Evolutionary conservation across 2,329 filamentous ascomycete species (phyloP).

Genomic region (Hypoxylon sp.): DNA sequence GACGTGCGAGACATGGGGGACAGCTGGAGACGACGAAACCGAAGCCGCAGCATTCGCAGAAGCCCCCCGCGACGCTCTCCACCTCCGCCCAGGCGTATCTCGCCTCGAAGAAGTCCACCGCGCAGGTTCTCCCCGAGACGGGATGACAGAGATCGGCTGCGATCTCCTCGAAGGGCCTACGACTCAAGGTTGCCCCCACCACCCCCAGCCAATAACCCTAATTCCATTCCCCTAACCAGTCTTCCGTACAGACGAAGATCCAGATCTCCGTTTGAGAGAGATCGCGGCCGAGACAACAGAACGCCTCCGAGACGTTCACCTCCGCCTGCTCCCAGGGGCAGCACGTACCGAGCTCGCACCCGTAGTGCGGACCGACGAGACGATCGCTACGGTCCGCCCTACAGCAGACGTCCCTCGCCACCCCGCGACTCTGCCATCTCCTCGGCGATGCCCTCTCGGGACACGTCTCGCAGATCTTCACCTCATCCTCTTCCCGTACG

Average conservation of each 20-base stretch:
- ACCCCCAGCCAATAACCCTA: conserved; percentile 42
- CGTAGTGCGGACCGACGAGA: conserved; percentile 63
- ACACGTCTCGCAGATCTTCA: conserved; percentile 64
- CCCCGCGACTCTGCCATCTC: conserved; percentile 62
- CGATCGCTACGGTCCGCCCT: conserved; percentile 54
- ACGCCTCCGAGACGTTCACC: conserved; percentile 53
- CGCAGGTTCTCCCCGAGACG: conserved; percentile 54
- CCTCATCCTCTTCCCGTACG: conserved; percentile 62
- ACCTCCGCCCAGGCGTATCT: conserved; percentile 49
- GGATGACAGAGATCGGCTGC: conserved; percentile 54
- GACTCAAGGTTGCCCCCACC: conserved; percentile 54
- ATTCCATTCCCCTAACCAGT: conserved; percentile 47
- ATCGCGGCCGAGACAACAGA: conserved; percentile 55
- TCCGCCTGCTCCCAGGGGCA: conserved; percentile 55
- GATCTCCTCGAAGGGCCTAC: conserved; percentile 56
- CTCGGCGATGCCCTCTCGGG: conserved; percentile 63
- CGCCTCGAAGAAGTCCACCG: conserved; percentile 52
- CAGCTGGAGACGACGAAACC: conserved; percentile 55
- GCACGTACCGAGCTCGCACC: conserved; percentile 65
- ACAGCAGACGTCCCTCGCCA: conserved; percentile 62
- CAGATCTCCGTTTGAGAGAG: conserved; percentile 64
- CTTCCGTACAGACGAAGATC: conserved; percentile 61
- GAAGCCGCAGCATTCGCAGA: conserved; percentile 54
- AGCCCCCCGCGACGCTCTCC: conserved; percentile 53
- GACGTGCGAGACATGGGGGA: conserved; percentile 51